Percentiles rank a stretch among this genome's conserved stretches.
phyloP scores from a whole-genome alignment of 768 basidiomycete species.

The Macrolepiota dolichaula region DNA sequence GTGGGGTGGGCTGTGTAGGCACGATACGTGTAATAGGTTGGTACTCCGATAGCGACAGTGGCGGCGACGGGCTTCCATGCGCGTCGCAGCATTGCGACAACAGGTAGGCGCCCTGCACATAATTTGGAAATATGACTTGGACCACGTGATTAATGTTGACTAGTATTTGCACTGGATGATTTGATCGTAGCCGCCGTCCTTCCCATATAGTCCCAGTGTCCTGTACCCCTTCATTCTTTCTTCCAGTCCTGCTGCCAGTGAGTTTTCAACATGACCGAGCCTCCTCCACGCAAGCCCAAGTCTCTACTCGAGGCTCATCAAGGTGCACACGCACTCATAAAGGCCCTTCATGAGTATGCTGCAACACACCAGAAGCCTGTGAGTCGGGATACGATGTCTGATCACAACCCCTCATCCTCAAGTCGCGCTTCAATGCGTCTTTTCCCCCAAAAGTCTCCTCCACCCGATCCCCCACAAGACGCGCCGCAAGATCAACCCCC shows the following conservation, averaged over 20 bases:
- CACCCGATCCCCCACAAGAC: neutral
- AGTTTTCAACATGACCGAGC: constrained; percentile 7
- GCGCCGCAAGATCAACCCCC: neutral
- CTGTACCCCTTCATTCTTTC: neutral
- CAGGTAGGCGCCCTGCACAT: neutral
- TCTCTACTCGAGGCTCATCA: constrained; percentile 6
- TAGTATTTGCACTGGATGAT: constrained; percentile 1
- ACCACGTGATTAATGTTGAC: constrained; percentile 1
- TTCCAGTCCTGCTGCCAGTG: constrained; percentile 1
- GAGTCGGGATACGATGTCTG: constrained; percentile 12
- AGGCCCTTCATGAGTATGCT: constrained; percentile 6
- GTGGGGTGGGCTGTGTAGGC: constrained; percentile 41
- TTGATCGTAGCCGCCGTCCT: neutral
- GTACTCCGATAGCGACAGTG: constrained; percentile 49
- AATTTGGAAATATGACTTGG: neutral
- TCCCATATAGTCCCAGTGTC: neutral
- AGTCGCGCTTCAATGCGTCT: constrained; percentile 1
- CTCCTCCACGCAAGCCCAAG: neutral
- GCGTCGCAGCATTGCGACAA: constrained; percentile 51
- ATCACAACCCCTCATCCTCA: constrained; percentile 8
- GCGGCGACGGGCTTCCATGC: constrained; percentile 69
- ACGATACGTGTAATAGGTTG: constrained; percentile 58
- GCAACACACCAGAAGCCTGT: constrained; percentile 10
- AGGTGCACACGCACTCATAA: constrained; percentile 1
- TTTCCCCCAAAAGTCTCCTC: constrained; percentile 2